phyloP scores from a whole-genome alignment of 2,329 filamentous ascomycete genomes.

The Chaetothyriales sp. region DNA sequence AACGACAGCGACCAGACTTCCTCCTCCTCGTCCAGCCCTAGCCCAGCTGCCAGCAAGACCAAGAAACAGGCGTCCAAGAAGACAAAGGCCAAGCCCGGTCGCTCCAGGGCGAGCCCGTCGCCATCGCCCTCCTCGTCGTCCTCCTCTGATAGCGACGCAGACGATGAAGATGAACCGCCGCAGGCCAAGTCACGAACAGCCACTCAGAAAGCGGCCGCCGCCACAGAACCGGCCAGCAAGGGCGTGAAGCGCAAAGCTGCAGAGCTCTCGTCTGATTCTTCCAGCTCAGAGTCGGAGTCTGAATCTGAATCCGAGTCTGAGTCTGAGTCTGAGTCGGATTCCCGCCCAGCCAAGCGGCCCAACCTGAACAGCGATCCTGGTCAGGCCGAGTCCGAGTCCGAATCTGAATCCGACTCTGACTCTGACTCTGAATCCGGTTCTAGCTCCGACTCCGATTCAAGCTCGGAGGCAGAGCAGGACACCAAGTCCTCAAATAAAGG shows the following conservation, averaged over 20 bases:
- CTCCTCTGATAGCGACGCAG: slow-evolving; percentile 36
- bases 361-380: slow-evolving; percentile 3
- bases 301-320: slow-evolving; percentile 26
- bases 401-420: slow-evolving; percentile 19
- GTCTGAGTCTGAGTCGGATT: slow-evolving; percentile 12
- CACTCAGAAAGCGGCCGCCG: slow-evolving; percentile 19
- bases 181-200: slow-evolving; percentile 15
- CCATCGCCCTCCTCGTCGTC: slow-evolving; percentile 25
- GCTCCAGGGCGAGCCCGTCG: slow-evolving; percentile 14
- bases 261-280: slow-evolving; percentile 25
- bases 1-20: neutral
- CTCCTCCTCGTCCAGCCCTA: neutral
- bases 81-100: slow-evolving; percentile 1
- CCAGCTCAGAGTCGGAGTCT: slow-evolving; percentile 22
- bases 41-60: neutral
- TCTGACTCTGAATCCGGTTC: slow-evolving; percentile 17
- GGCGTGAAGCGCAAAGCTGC: slow-evolving; percentile 45
- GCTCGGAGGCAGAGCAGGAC: slow-evolving; percentile 15
- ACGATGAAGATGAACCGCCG: slow-evolving; percentile 32
- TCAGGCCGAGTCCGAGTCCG: neutral
- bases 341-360: slow-evolving; percentile 9
- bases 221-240: slow-evolving; percentile 29
- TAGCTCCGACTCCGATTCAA: slow-evolving; percentile 16
- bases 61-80: neutral
- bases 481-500: slow-evolving; percentile 20